Evolutionary conservation across 352 stramenopile genomes (phyloP).

Genomic region (Phytophthora uliginosa): DNA sequence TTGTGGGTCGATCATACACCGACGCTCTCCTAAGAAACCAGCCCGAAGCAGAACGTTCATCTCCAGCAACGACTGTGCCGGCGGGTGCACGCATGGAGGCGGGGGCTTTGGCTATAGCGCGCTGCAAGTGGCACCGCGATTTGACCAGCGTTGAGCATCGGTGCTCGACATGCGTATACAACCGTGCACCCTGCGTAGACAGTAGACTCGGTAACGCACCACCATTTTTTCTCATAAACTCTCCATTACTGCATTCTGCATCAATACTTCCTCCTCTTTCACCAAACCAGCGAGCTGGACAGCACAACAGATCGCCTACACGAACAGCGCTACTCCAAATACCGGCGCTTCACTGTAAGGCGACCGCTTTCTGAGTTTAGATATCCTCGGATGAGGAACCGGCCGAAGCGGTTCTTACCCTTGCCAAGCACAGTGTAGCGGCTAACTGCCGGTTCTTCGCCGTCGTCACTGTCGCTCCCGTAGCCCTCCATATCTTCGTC

Average conservation of each 20-base stretch:
- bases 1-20: too few species aligned
- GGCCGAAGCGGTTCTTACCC: constrained; percentile 71
- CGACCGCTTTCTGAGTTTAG: constrained; percentile 52
- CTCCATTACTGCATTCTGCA: constrained; percentile 5
- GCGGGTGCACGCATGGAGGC: not conserved
- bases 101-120: constrained; percentile 5
- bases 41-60: too few species aligned
- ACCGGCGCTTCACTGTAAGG: constrained; percentile 66
- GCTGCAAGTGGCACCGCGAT: constrained; percentile 1
- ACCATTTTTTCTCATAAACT: not conserved
- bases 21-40: too few species aligned
- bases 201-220: too few species aligned
- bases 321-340: constrained; percentile 49
- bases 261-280: not conserved
- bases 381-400: constrained; percentile 80
- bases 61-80: not conserved
- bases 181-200: too few species aligned
- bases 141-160: not conserved
- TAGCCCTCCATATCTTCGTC: constrained; percentile 33
- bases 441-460: constrained; percentile 35
- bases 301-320: not conserved
- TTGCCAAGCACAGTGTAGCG: constrained; percentile 75
- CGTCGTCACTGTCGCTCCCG: constrained; percentile 32
- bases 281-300: not conserved
- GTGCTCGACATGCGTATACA: not conserved